Evolutionary conservation across 768 basidiomycete species (phyloP).

Genomic region (Trametes elegans): DNA sequence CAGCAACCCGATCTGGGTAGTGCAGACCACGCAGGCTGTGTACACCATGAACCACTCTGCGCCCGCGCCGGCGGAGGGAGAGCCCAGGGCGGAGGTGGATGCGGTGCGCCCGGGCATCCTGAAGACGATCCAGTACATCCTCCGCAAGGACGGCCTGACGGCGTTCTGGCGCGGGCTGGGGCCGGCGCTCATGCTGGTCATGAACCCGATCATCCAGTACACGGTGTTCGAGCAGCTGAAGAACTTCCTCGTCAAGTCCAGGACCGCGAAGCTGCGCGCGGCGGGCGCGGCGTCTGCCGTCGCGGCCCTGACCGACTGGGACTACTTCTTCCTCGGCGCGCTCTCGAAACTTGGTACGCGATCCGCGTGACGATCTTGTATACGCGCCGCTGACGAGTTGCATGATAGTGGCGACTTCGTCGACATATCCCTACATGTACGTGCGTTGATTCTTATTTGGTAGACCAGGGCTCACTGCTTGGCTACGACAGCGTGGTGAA

Average conservation of each 20-base stretch:
- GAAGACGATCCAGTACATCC: slow-evolving; percentile 66
- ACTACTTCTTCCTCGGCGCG: slow-evolving; percentile 95
- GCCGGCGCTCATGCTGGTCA: slow-evolving; percentile 88
- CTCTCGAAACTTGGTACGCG: slow-evolving; percentile 79
- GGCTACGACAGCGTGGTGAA: slow-evolving; percentile 55
- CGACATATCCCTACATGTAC: slow-evolving; percentile 77
- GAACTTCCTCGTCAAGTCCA: slow-evolving; percentile 68
- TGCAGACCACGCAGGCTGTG: slow-evolving; percentile 88
- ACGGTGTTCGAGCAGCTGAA: slow-evolving; percentile 96
- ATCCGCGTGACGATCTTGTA: too few species aligned
- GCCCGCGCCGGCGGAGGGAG: slow-evolving; percentile 1
- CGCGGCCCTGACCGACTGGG: slow-evolving; percentile 71
- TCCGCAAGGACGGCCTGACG: slow-evolving; percentile 69
- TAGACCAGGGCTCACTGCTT: not conserved
- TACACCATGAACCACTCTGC: slow-evolving; percentile 42
- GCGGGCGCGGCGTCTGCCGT: slow-evolving; percentile 41
- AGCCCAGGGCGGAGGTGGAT: slow-evolving; percentile 28
- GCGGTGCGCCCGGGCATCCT: slow-evolving; percentile 34
- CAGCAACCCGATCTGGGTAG: slow-evolving; percentile 96
- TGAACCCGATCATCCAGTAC: slow-evolving; percentile 94
- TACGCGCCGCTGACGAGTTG: not conserved
- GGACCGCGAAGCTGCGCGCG: slow-evolving; percentile 52
- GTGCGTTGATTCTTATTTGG: slow-evolving; percentile 21
- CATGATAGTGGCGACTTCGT: slow-evolving; percentile 41
- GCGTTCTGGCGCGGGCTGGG: slow-evolving; percentile 94